Conservation (phyloP, 352 stramenopile genomes). For the Blastocystis sp. region DNA sequence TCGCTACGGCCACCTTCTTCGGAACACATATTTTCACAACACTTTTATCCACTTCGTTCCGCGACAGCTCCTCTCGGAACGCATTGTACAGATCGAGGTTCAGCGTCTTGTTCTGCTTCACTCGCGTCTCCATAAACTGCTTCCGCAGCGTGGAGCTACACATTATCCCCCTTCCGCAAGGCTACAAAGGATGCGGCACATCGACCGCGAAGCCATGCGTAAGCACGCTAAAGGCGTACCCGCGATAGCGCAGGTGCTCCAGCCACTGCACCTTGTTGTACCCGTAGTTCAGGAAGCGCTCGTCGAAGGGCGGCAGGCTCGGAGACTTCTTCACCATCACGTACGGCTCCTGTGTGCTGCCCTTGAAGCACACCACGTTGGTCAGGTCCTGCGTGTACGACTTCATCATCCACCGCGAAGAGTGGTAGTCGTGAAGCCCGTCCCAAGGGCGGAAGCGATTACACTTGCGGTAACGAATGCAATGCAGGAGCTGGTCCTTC, state of each 20-base stretch:
- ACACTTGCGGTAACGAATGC: constrained; percentile 2
- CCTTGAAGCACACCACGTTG: constrained; percentile 57
- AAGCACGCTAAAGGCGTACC: constrained; percentile 70
- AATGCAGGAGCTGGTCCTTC: constrained; percentile 5
- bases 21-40: constrained; percentile 57
- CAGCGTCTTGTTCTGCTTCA: constrained; percentile 17
- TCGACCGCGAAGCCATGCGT: constrained; percentile 69
- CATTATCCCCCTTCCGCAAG: neutral
- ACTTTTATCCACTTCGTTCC: constrained; percentile 13
- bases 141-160: constrained; percentile 43
- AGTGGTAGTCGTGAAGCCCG: constrained; percentile 62
- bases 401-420: neutral
- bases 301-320: constrained; percentile 70
- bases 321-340: constrained; percentile 69
- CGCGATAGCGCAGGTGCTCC: constrained; percentile 70
- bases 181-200: constrained; percentile 70
- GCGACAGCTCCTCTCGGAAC: constrained; percentile 2
- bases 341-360: constrained; percentile 69
- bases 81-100: constrained; percentile 26
- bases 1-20: too few relatives aligned
- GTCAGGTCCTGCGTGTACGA: constrained; percentile 21
- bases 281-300: constrained; percentile 35
- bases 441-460: constrained; percentile 44
- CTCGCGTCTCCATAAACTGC: constrained; percentile 31
- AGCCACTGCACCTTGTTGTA: too few relatives aligned